These are phyloP conservation scores for Puccinia novopanici DNA, from an alignment of 1,284 basidiomycete species.

Conservation along the genomic window DNA sequence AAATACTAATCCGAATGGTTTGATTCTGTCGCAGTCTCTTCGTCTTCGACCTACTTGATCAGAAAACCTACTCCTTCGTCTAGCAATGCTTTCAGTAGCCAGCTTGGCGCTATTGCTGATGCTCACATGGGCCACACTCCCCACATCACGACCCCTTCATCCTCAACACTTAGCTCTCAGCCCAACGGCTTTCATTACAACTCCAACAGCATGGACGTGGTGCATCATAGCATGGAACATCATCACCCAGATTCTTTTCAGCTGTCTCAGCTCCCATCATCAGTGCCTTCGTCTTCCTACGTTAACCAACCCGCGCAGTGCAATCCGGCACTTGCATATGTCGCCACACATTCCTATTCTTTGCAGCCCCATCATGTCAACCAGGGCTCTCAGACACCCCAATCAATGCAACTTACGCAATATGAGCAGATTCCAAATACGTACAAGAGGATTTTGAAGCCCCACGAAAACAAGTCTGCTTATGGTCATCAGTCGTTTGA, in stretches of 20 bases:
- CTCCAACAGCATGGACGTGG: not conserved
- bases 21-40: too few species aligned
- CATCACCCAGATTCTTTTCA: slow-evolving; percentile 10
- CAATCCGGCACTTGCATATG: slow-evolving; percentile 19
- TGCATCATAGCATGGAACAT: slow-evolving; percentile 7
- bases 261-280: slow-evolving; percentile 9
- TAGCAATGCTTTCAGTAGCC: too few species aligned
- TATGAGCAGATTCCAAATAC: slow-evolving; percentile 4
- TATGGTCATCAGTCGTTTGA: slow-evolving; percentile 5
- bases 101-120: too few species aligned
- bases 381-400: slow-evolving; percentile 2
- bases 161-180: too few species aligned
- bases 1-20: too few species aligned
- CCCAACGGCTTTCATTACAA: slow-evolving; percentile 10
- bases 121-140: too few species aligned
- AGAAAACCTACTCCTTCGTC: too few species aligned
- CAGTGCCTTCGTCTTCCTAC: slow-evolving; percentile 1
- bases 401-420: not conserved
- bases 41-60: too few species aligned
- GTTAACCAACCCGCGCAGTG: slow-evolving; percentile 9
- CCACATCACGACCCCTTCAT: not conserved
- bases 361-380: slow-evolving; percentile 30
- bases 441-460: slow-evolving; percentile 1
- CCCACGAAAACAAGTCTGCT: not conserved
- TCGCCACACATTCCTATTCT: slow-evolving; percentile 6